Conservation (phyloP, 805 yeast species). For the Candida michaelii region DNA sequence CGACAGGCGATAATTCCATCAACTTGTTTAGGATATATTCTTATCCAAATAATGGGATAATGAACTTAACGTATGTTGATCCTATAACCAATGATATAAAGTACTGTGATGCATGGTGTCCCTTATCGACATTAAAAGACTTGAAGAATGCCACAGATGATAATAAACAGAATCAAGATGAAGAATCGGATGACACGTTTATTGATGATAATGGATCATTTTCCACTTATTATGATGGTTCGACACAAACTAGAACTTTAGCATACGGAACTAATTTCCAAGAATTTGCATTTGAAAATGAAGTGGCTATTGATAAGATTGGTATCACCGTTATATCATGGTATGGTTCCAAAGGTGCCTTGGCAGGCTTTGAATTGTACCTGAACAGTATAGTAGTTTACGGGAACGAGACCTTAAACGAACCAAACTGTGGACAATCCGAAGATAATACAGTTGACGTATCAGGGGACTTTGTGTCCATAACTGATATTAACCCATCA, state of each 20-base stretch:
- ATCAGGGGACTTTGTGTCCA: slow-evolving; percentile 31
- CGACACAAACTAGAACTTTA: slow-evolving; percentile 33
- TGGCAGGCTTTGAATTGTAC: slow-evolving; percentile 72
- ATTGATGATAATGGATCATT: slow-evolving; percentile 36
- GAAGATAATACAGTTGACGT: slow-evolving; percentile 26
- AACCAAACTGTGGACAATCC: slow-evolving; percentile 54
- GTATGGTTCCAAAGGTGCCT: slow-evolving; percentile 67
- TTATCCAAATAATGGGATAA: slow-evolving; percentile 78
- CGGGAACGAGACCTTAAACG: slow-evolving; percentile 74
- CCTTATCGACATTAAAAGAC: slow-evolving; percentile 48
- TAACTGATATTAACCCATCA: slow-evolving; percentile 20
- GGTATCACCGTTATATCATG: slow-evolving; percentile 64
- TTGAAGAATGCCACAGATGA: slow-evolving; percentile 29
- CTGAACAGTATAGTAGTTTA: slow-evolving; percentile 60
- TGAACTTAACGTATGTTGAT: slow-evolving; percentile 86
- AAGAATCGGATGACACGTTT: slow-evolving; percentile 26
- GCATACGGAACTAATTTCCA: slow-evolving; percentile 57
- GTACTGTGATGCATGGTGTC: slow-evolving; percentile 89
- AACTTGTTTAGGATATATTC: slow-evolving; percentile 72
- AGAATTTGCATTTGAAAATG: slow-evolving; percentile 79
- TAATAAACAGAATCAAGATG: slow-evolving; percentile 24
- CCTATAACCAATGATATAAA: slow-evolving; percentile 58
- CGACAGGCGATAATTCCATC: slow-evolving; percentile 51
- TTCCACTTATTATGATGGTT: slow-evolving; percentile 33
- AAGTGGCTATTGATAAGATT: slow-evolving; percentile 57